Conservation (phyloP, 129 eudicot genomes). For the Chrysanthemum lavandulifolium region DNA sequence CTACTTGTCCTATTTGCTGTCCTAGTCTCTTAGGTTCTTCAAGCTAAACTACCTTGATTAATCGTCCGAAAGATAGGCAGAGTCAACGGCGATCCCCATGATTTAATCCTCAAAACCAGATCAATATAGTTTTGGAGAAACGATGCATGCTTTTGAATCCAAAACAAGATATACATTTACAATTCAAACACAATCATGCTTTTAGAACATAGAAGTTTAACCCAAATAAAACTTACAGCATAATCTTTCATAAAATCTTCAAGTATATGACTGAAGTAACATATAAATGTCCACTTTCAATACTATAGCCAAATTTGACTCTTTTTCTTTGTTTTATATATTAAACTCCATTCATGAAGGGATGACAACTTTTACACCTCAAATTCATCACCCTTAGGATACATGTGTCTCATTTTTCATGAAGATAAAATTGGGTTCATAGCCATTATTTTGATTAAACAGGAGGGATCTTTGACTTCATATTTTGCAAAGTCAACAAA, state of each 20-base stretch:
- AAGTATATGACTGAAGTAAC: neutral
- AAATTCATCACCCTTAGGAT: slow-evolving; percentile 29
- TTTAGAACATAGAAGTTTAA: too few species aligned
- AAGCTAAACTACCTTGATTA: slow-evolving; percentile 8
- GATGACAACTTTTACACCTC: slow-evolving; percentile 10
- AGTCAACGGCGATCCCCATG: neutral
- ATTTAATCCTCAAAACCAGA: slow-evolving; percentile 11
- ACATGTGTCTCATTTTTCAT: slow-evolving; percentile 6
- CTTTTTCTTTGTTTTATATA: slow-evolving; percentile 2
- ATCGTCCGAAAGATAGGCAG: neutral
- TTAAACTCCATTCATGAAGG: neutral
- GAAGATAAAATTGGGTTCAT: slow-evolving; percentile 46
- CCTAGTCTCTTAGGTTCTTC: slow-evolving; percentile 11
- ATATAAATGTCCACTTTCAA: neutral
- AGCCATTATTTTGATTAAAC: slow-evolving; percentile 46
- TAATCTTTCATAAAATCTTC: too few species aligned
- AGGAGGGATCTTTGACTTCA: slow-evolving; percentile 43
- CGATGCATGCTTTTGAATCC: neutral
- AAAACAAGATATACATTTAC: neutral
- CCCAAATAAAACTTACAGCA: too few species aligned
- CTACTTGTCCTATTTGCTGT: slow-evolving; percentile 20
- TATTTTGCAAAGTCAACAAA: slow-evolving; percentile 46
- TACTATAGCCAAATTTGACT: neutral
- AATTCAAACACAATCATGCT: neutral
- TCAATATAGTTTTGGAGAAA: neutral